Evolutionary conservation across 176 grass and related monocot genomes (phyloP), one percentile per base, ranked within the genome.

Genomic region (Canna indica): DNA sequence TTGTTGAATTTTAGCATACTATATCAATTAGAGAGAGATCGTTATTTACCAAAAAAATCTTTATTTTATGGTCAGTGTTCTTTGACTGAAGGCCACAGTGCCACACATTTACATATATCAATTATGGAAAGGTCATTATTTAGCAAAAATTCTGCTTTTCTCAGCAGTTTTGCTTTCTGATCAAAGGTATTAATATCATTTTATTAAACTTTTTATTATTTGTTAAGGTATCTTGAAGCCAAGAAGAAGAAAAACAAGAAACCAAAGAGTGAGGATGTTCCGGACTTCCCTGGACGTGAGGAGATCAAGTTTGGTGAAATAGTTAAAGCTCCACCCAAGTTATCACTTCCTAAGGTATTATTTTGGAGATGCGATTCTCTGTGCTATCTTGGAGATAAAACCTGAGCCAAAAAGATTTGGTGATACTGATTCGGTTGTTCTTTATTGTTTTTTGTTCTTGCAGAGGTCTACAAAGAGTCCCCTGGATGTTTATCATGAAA

Each of bases 161-260:
- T n/a, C n/a, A n/a, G n/a, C n/a, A n/a, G n/a, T n/a, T n/a, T n/a
- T 44, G 41, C 13, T 44, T 5, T 44, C 13, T 44, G 41, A 44
- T 11, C 13, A 44, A 44, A 44, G 41, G 41, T 44, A 44, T 10
- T 44, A 44, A 44, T 11, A 7, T 44, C 13, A 44, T 11, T 7
- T 44, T 44, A 44, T 44, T 11, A 44, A 25, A 6, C 27, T 36
- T 36, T 68, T 20, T 24, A 30, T 60, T 71, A 36, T 75, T 58
- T 47, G 41, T 69, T 35, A 68, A 97, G 94, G 47, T 83, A 87
- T 81, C 80, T 93, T 64, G 82, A 90, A 75, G 90, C 88, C 53
- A 99, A 88, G 70, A 99, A 90, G 82, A 99, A 93, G 82, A 99
- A 93, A 79, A 74, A 81, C 32, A 99, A 93, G 80, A 53, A 71